phyloP scores from a whole-genome alignment of 176 grass and related monocot species.

The Oryza brachyantha region DNA sequence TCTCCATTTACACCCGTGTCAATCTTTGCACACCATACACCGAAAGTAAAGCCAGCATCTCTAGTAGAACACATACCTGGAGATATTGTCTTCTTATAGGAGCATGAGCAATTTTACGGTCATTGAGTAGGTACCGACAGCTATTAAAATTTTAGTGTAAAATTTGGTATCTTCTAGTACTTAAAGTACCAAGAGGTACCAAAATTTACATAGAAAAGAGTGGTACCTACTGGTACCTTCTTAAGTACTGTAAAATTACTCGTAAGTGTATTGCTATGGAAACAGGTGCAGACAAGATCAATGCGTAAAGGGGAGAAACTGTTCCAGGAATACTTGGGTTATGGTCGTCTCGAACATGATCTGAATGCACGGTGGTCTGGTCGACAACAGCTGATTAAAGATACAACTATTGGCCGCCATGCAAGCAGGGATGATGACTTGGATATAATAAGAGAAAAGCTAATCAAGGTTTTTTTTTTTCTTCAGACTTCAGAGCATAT shows the following conservation, averaged over 20 bases:
- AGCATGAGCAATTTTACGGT: too few relatives aligned
- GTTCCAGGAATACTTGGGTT: background rate
- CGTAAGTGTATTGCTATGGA: background rate
- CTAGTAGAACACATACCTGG: background rate
- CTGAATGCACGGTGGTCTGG: background rate
- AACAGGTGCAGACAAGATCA: background rate
- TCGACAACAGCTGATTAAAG: background rate
- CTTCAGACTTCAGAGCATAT: background rate
- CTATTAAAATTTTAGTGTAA: too few relatives aligned
- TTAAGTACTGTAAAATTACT: too few relatives aligned
- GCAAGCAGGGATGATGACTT: background rate
- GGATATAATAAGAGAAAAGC: background rate
- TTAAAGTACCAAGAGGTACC: too few relatives aligned
- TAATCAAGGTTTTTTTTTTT: constrained; percentile 30
- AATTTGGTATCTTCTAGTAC: too few relatives aligned
- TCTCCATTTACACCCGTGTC: background rate
- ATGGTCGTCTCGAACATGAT: background rate
- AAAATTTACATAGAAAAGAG: too few relatives aligned
- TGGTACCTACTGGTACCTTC: too few relatives aligned
- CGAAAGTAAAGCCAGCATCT: background rate
- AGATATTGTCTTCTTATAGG: background rate
- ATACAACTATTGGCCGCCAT: background rate
- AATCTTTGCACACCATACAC: background rate
- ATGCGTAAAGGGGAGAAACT: background rate
- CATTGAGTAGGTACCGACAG: too few relatives aligned